These are phyloP conservation scores for Carex arenaria DNA, from an alignment of 202 grass and related monocot species.

Conservation along the genomic window DNA sequence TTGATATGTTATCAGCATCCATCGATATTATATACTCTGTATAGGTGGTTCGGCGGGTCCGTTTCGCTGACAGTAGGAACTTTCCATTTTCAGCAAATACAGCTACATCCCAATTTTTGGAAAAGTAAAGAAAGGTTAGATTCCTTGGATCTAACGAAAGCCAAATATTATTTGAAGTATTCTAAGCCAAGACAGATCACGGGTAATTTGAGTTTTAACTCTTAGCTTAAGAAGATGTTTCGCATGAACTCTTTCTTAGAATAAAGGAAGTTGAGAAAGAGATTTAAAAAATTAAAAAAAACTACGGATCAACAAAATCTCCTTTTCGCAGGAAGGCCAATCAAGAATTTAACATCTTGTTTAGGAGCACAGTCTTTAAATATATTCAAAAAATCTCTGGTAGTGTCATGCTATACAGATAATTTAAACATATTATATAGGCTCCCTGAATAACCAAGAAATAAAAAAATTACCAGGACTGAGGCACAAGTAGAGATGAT, in stretches of 20 bases:
- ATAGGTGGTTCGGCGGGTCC: conserved; percentile 53
- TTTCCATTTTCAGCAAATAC: conserved; percentile 79
- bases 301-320: neutral
- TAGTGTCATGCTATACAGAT: neutral
- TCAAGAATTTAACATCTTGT: too few relatives aligned
- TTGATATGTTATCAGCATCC: conserved; percentile 67
- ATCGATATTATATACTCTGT: conserved; percentile 80
- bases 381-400: neutral
- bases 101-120: conserved; percentile 34
- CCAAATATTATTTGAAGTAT: neutral
- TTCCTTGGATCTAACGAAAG: neutral
- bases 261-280: neutral
- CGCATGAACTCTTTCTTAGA: neutral
- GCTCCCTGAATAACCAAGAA: conserved; percentile 16
- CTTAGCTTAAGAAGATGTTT: neutral
- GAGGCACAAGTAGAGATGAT: conserved; percentile 92
- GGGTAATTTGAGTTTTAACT: neutral
- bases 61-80: conserved; percentile 82
- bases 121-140: neutral
- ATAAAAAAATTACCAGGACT: conserved; percentile 54
- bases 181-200: neutral
- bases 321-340: too few relatives aligned
- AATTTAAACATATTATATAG: neutral
- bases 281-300: neutral
- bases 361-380: neutral